Conservation (phyloP, 73 alveolate genomes). For the Blepharisma japonicum region DNA sequence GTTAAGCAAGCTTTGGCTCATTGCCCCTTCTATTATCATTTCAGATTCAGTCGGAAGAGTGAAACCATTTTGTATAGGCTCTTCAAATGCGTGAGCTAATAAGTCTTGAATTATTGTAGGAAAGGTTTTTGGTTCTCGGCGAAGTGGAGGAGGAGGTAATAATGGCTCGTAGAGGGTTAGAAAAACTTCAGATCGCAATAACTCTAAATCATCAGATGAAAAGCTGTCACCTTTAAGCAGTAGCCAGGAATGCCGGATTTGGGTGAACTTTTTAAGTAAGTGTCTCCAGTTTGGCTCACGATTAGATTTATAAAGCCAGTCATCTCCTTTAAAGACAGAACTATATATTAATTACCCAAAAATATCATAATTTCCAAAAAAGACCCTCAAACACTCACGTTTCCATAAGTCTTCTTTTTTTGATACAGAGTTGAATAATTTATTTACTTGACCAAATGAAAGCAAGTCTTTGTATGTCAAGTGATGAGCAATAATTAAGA, state of each 20-base stretch:
- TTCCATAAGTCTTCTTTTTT: background rate
- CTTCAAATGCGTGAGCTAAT: background rate
- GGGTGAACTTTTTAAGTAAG: background rate
- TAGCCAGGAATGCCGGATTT: background rate
- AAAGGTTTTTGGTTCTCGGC: slow-evolving; percentile 18
- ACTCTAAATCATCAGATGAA: background rate
- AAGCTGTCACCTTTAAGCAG: background rate
- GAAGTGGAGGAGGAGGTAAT: slow-evolving; percentile 14
- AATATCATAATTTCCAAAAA: background rate
- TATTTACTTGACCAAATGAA: background rate
- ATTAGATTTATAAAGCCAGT: background rate
- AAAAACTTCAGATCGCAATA: background rate
- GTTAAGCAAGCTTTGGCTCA: background rate
- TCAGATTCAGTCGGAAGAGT: slow-evolving; percentile 3
- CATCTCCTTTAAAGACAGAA: background rate
- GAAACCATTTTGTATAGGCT: background rate
- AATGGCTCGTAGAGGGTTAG: background rate
- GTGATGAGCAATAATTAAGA: background rate
- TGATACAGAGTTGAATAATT: background rate
- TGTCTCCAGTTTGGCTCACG: background rate
- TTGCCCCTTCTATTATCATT: background rate
- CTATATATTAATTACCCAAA: slow-evolving; percentile 20
- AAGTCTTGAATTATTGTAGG: slow-evolving; percentile 11
- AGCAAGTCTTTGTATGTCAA: background rate
- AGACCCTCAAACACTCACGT: background rate